Percentiles rank a stretch among this genome's conserved stretches.
Conservation (phyloP, 2,329 filamentous ascomycete species). For the Rhynchosporium graminicola region DNA sequence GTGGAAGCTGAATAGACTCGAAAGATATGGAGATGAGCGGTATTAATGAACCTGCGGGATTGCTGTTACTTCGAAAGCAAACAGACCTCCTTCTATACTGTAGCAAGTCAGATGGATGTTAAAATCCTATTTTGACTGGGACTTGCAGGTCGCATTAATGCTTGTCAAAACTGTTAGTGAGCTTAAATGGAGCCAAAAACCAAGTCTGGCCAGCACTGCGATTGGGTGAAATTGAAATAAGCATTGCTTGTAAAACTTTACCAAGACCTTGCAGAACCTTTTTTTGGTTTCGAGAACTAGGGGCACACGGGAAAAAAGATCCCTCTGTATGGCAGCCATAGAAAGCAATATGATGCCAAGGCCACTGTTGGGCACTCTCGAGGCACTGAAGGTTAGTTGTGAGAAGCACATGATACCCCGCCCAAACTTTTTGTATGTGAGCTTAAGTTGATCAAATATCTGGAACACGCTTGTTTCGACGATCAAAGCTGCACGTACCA, state of each 20-base stretch:
- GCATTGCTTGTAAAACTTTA: constrained; percentile 1
- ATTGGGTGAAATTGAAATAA: background rate
- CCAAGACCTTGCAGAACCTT: background rate
- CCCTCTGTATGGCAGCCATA: background rate
- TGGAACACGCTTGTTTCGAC: constrained; percentile 10
- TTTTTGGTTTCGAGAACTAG: background rate
- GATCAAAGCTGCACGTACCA: constrained; percentile 8
- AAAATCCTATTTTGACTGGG: background rate
- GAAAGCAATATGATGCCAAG: background rate
- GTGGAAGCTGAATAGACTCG: constrained; percentile 4
- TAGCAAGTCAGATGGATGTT: constrained; percentile 4
- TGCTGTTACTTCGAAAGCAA: background rate
- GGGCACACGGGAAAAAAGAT: background rate
- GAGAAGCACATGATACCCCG: constrained; percentile 1
- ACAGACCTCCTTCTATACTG: constrained; percentile 5
- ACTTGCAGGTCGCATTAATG: background rate
- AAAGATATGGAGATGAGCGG: constrained; percentile 1
- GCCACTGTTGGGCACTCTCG: background rate
- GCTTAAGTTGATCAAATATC: constrained; percentile 1
- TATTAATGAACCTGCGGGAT: constrained; percentile 8
- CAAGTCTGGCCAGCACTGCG: background rate
- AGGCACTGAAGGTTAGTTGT: background rate
- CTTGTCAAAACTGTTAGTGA: background rate
- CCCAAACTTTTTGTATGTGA: constrained; percentile 12
- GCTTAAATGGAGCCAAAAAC: background rate